Percentiles rank a stretch among this genome's conserved stretches.
Conservation (phyloP, 2,329 filamentous ascomycete genomes). For the Alternaria arborescens region DNA sequence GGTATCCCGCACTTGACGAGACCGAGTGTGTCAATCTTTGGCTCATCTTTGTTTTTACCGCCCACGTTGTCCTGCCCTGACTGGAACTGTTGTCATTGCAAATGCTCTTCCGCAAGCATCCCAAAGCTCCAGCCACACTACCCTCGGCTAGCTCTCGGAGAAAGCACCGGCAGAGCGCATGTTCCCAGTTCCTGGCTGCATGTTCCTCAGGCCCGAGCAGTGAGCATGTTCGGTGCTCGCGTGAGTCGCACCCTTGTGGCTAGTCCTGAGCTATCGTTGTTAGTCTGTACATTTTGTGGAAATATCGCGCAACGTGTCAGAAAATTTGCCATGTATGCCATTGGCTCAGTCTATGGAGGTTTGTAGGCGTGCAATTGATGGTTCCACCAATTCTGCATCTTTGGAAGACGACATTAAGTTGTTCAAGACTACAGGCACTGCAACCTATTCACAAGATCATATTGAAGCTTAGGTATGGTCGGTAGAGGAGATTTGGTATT, state of each 20-base stretch:
- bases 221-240: conserved; percentile 33
- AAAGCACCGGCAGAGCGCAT: conserved; percentile 20
- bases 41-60: conserved; percentile 7
- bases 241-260: conserved; percentile 22
- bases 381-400: background rate
- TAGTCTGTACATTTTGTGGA: conserved; percentile 13
- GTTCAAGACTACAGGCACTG: background rate
- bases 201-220: conserved; percentile 36
- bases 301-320: conserved; percentile 28
- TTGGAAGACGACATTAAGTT: background rate
- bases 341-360: conserved; percentile 13
- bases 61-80: background rate
- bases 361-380: background rate
- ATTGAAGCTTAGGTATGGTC: background rate
- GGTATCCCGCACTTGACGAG: conserved; percentile 28
- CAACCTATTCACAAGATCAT: background rate
- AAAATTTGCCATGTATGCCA: conserved; percentile 28
- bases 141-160: conserved; percentile 28
- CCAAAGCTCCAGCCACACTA: conserved; percentile 32
- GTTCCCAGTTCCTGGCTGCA: conserved; percentile 20
- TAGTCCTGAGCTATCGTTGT: conserved; percentile 17
- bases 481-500: conserved; percentile 49
- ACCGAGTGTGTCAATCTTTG: conserved; percentile 22
- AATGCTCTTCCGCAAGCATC: conserved; percentile 16
- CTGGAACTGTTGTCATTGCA: conserved; percentile 1